These are phyloP conservation scores for Prunus kanzakura DNA, from an alignment of 306 rosid genomes.

Conservation along the genomic window DNA sequence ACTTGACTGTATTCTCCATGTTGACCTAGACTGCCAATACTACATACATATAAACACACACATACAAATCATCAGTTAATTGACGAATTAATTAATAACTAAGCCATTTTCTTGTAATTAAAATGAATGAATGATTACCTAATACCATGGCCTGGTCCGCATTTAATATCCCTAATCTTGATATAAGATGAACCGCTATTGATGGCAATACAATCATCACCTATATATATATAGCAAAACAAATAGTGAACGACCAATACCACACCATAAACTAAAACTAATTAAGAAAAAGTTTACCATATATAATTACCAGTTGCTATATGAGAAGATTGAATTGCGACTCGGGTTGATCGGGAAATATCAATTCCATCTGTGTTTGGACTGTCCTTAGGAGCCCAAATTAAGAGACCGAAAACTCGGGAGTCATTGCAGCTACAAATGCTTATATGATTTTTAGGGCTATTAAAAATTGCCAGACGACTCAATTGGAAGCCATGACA, in stretches of 20 bases:
- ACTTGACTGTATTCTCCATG: constrained; percentile 20
- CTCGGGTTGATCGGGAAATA: constrained; percentile 21
- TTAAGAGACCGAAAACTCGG: constrained; percentile 7
- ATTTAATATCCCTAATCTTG: constrained; percentile 30
- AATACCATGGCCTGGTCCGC: constrained; percentile 67
- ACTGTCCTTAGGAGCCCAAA: constrained; percentile 41
- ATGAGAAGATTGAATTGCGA: constrained; percentile 7
- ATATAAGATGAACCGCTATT: constrained; percentile 32
- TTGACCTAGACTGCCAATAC: constrained; percentile 54
- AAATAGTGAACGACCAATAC: neutral
- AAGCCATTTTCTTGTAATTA: neutral
- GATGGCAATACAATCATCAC: constrained; percentile 58
- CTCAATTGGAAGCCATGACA: constrained; percentile 30
- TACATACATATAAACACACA: neutral
- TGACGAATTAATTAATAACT: neutral
- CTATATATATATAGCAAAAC: constrained; percentile 15
- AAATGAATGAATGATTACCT: constrained; percentile 20
- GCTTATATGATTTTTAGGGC: constrained; percentile 37
- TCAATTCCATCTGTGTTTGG: constrained; percentile 64
- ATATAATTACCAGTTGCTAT: constrained; percentile 37
- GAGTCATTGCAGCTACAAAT: constrained; percentile 8
- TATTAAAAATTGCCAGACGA: constrained; percentile 14
- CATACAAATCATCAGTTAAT: neutral
- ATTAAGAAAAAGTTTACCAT: too few relatives aligned
- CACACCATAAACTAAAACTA: neutral